Base-by-base conservation (phyloP, 768 basidiomycete genomes). In the Chalciporus chontae region DNA sequence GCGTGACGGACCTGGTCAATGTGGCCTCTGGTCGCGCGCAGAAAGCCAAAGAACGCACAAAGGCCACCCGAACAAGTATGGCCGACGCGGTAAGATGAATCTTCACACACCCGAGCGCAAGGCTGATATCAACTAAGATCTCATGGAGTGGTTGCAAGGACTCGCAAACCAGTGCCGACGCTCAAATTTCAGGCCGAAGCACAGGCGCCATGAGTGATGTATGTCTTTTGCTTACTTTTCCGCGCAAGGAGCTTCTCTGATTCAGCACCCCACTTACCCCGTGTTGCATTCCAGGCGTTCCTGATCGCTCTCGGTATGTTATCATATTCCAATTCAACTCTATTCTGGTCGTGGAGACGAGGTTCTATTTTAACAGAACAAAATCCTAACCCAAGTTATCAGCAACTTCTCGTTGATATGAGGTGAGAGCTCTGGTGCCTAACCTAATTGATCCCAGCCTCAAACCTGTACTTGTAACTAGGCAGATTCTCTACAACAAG, bases 71-170 rank as follows among this genome's bases (percentile, higher is more conserved):
- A 67, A 83, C 89, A 1, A 87, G 88, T 56, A 76, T 83, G 8
- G 94, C 93, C 17, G 95, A 98, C 65, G 90, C 85, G 13, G 90
- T 92, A 62, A 53, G 87, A 76, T 8, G 26, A 41, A 36, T 6
- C 31, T 44, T 43, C 13, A 5, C 29, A 45, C 17, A 17, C 9
- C 38, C 38, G 19, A 9, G n/a, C 23, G 44, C 21, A 19, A 18
- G 40, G 14, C 15, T 23, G 6, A 43, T 32, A 27, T 24, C 11
- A 8, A 36, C 48, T 1, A 14, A 90, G 87, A 85, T 90, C n/a
- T 85, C 84, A n/a, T 90, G 83, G 78, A 86, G 85, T 61, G 88
- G 86, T 23, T 88, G 87, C 66, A 86, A 85, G 54, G 88, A 90
- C 63, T 75, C 80, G 14, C 86, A 90, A 64, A 90, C 86, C n/a